Evolutionary conservation across 352 stramenopile species (phyloP), one percentile per base, ranked within the genome.

Genomic region (Phytophthora kernoviae): DNA sequence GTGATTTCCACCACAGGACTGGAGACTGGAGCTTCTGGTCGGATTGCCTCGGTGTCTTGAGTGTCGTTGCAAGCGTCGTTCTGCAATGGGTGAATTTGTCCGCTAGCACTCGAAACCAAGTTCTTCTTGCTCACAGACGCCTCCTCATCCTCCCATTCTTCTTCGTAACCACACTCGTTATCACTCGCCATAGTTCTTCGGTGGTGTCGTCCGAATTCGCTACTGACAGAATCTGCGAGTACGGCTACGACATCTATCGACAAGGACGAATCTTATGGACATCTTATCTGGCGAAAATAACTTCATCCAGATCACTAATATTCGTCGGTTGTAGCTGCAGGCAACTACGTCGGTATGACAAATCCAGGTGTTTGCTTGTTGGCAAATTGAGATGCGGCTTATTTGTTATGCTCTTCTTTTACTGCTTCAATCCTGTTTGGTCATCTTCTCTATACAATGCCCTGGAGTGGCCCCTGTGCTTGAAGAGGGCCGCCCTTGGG

Each of bases 101-200:
- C 47, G 15, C 21, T 34, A 34, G 17, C 42, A 46, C 21, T 20
- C 6, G 21, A 64, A 9, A 64, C 10, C n/a, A 58, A 11, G 24
- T 18, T 30, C 8, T 55, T 37, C 40, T 64, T 63, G 20, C 4
- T 18, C 6, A 68, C 24, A 17, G 47, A 68, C 42, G 33, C 21
- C 22, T 67, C 49, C 8, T 55, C 55, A 26, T 39, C 39, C n/a
- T 61, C 62, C 41, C 51, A 62, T 41, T 61, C 62, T 21, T 68
- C 63, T 20, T 69, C 51, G 41, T 75, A 66, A 4, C 64, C 46
- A 6, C 24, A 22, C 10, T 58, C 67, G 26, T 7, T 40, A 4
- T 34, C 49, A 32, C 58, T 65, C 4, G 41, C 12, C 52, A 70
- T 63, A 36, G 5, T 30, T n/a, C 47, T 18, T 17, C 11, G 17